Evolutionary conservation across 352 stramenopile species (phyloP), one percentile per base, ranked within the genome.

Genomic region (Globisporangium viniferum): DNA sequence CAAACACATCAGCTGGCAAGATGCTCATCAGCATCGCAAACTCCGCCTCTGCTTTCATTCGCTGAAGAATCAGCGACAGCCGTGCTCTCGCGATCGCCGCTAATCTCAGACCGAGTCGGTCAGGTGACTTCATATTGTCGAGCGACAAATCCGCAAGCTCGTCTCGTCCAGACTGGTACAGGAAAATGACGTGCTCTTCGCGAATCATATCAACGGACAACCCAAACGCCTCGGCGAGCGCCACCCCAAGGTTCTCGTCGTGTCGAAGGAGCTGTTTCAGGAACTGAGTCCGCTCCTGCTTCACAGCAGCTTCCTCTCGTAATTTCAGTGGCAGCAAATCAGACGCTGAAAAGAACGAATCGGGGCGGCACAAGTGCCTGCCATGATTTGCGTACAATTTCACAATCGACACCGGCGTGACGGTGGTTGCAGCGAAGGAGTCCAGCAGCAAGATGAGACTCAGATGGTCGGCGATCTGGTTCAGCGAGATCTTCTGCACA

Each of bases 1-100:
- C 67, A 61, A 90, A 93, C 49, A 90, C 69, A 66, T 95, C 84
- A 0, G 86, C 88, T n/a, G 84, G 88, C 44, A 95, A 44, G 59
- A 90, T 78, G 69, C 86, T 92, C 88, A 95, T 94, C 46, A 95
- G 55, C 57, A 88, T 82, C 24, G 81, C 88, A 39, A 85, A 95
- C 70, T 93, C 80, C 9, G 86, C 62, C 39, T 91, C 82, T 1
- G 76, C 71, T 61, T 92, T 90, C 88, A 95, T 95, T 51, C 88
- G 78, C 60, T 78, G 77, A 24, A 95, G 65, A 46, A 94, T 90
- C 49, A 95, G 72, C 6, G 84, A 79, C 29, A 95, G 68, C 3
- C 88, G 80, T 60, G 88, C 84, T 31, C 88, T 72, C 24, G 85
- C 88, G 58, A 95, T 90, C 3, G 86, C 67, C n/a, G 75, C 88